Evolutionary conservation across 83 land plant species (phyloP), one percentile per base, ranked within the genome.

Genomic region (Larix sibirica): DNA sequence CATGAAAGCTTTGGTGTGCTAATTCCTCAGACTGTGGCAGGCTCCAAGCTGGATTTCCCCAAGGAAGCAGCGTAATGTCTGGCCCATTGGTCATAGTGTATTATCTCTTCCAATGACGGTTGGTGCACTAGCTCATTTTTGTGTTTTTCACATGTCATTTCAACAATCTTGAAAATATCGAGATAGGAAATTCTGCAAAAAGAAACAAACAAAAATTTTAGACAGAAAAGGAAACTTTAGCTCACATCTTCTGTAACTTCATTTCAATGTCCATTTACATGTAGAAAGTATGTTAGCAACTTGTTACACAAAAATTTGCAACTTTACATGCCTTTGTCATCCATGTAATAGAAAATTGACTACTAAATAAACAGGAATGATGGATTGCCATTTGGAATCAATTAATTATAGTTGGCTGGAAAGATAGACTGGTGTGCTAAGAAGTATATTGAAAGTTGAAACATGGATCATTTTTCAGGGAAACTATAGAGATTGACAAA

Each of bases 61-160:
- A 96, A 24, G 54, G 80, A 84, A 3, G 90, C 88, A 24, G 99
- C 99, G 68, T 83, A 95, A 0, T 91, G 80, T 62, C 96, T 86
- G n/a, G 99, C 99, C 99, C 99, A 97, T 76, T 81, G 69, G 84
- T 97, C 99, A 68, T 94, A 97, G 66, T 95, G 95, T 47, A 97
- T 50, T 77, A 97, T 97, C 54, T 97, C 99, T 62, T 97, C 98
- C 40, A 97, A 92, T 14, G 93, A 89, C 14, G 99, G 99, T 17
- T 69, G 60, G 9, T 38, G 61, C 50, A 97, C 95, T 23, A 97
- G 79, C 40, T 97, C 98, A 33, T 82, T 84, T 78, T 83, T 82
- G 63, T 97, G 98, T 82, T 91, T 92, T 42, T 90, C 91, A 68
- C 99, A 97, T 6, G 99, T 95, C 66, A 91, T 81, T 85, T 97